phyloP scores from a whole-genome alignment of 306 rosid species.

The Luffa acutangula region DNA sequence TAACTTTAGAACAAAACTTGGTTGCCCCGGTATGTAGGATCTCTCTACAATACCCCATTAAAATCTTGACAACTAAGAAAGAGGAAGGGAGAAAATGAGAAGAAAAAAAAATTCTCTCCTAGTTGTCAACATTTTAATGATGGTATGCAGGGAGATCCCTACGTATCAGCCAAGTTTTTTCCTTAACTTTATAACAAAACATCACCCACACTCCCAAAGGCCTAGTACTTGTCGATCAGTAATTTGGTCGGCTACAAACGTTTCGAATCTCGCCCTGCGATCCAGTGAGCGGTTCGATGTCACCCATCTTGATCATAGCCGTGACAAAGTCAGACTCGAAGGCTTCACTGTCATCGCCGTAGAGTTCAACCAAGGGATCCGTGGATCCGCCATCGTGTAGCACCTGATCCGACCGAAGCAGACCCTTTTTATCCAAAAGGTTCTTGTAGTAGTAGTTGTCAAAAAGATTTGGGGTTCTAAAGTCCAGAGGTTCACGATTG shows the following conservation, averaged over 20 bases:
- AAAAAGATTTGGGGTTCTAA: conserved; percentile 32
- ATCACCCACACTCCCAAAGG: no score
- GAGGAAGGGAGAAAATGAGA: no score
- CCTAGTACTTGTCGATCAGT: no score
- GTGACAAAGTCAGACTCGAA: conserved; percentile 42
- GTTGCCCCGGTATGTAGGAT: no score
- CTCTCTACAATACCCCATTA: no score
- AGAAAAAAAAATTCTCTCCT: no score
- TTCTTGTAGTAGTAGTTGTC: conserved; percentile 58
- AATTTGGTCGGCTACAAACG: conserved; percentile 41
- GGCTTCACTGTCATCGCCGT: conserved; percentile 17
- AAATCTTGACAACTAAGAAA: no score
- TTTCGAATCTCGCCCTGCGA: conserved; percentile 64
- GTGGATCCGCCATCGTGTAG: conserved; percentile 63
- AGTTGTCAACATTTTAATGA: no score
- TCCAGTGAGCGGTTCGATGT: conserved; percentile 55
- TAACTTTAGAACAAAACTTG: no score
- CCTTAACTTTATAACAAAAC: no score
- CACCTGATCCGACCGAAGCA: conserved; percentile 64
- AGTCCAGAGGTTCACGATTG: conserved; percentile 42
- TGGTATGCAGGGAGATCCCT: no score
- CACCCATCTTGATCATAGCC: conserved; percentile 77
- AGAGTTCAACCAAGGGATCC: conserved; percentile 41
- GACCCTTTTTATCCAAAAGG: conserved; percentile 45
- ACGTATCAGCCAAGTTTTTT: no score